Evolutionary conservation across 2,329 filamentous ascomycete genomes (phyloP).

Genomic region (Didymella keratinophila): DNA sequence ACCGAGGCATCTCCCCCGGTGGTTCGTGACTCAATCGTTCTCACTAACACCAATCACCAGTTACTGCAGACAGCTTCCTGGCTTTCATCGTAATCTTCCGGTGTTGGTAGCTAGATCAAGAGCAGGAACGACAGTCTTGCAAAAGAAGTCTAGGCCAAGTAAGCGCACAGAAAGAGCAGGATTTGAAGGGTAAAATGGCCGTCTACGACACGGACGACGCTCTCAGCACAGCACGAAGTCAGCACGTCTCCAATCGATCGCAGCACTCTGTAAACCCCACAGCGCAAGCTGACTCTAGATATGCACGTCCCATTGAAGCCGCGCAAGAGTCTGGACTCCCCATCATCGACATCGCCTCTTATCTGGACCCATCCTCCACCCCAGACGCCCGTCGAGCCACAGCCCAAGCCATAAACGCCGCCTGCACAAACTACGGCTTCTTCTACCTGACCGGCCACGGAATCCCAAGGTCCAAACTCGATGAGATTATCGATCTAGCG

Average conservation of each 20-base stretch:
- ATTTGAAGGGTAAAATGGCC: slow-evolving; percentile 1
- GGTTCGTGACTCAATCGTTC: neutral
- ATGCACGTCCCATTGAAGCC: slow-evolving; percentile 24
- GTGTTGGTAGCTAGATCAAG: neutral
- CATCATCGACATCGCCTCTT: slow-evolving; percentile 54
- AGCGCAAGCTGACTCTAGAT: slow-evolving; percentile 15
- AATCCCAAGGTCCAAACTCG: slow-evolving; percentile 40
- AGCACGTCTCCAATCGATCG: slow-evolving; percentile 1
- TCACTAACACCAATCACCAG: neutral
- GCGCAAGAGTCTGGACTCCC: slow-evolving; percentile 43
- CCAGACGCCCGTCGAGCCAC: slow-evolving; percentile 31
- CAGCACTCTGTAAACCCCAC: slow-evolving; percentile 34
- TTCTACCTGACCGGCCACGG: slow-evolving; percentile 55
- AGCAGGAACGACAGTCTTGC: too few species aligned
- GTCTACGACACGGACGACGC: slow-evolving; percentile 29
- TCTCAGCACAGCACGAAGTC: slow-evolving; percentile 19
- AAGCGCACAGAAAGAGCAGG: neutral
- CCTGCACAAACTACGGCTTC: slow-evolving; percentile 53
- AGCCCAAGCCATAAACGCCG: slow-evolving; percentile 44
- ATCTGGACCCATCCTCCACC: slow-evolving; percentile 37
- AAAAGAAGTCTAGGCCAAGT: neutral
- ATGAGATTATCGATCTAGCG: slow-evolving; percentile 42
- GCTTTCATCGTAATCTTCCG: neutral
- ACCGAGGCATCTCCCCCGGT: slow-evolving; percentile 5
- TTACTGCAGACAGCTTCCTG: neutral